phyloP scores from a whole-genome alignment of 225 moss, liverwort and hornwort genomes.

The Pseudoscleropodium purum region DNA sequence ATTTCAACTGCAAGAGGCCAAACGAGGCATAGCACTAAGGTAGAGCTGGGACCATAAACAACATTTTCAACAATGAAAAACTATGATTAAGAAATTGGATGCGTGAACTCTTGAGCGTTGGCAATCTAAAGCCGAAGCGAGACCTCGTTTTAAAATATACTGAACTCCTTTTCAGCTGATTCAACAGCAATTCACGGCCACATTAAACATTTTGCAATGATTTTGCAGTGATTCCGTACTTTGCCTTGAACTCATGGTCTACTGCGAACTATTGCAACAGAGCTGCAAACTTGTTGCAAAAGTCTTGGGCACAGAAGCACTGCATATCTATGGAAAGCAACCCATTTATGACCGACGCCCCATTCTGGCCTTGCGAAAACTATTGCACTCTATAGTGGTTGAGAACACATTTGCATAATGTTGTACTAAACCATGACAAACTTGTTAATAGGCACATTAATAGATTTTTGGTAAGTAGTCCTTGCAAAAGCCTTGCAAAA shows the following conservation, averaged over 20 bases:
- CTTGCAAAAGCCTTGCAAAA: no score
- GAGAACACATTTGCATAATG: background rate
- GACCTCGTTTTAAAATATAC: background rate
- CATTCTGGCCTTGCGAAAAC: background rate
- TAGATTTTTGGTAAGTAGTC: no score
- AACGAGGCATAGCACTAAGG: background rate
- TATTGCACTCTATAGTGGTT: background rate
- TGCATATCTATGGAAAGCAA: background rate
- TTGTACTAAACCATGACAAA: background rate
- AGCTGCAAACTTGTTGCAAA: background rate
- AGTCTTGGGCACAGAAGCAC: background rate
- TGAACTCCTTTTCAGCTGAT: background rate
- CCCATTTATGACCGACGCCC: no score
- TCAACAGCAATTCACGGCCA: background rate
- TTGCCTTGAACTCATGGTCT: background rate
- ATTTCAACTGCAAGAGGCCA: background rate
- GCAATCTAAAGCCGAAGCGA: background rate
- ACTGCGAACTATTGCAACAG: background rate
- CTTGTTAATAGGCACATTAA: background rate
- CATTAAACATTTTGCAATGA: background rate
- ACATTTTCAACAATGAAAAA: background rate
- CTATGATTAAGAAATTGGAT: background rate
- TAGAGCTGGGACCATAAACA: background rate
- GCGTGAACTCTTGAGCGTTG: background rate
- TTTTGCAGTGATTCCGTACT: background rate